phyloP scores from a whole-genome alignment of 495 filamentous ascomycete genomes.

The Platismatia glauca region DNA sequence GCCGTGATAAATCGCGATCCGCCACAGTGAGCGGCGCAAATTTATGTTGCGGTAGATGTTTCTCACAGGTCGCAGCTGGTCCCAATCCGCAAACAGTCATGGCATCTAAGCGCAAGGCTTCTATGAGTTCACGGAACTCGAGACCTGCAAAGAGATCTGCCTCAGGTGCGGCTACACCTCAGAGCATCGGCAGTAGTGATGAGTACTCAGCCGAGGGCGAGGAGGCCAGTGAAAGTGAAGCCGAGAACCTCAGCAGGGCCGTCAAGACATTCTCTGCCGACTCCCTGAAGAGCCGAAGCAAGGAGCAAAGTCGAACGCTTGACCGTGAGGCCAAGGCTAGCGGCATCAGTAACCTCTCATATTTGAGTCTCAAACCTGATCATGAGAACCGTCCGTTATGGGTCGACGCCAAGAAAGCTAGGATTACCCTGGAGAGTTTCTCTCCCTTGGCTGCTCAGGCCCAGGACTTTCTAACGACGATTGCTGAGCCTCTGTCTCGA shows the following conservation, averaged over 20 bases:
- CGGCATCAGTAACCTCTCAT: slow-evolving; percentile 70
- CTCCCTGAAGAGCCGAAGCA: slow-evolving; percentile 36
- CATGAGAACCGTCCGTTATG: slow-evolving; percentile 82
- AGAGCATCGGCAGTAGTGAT: slow-evolving; percentile 58
- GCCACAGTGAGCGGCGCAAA: too few species aligned
- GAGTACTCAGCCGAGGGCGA: slow-evolving; percentile 62
- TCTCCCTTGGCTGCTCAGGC: slow-evolving; percentile 74
- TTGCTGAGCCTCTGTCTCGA: slow-evolving; percentile 85
- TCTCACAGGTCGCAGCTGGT: not conserved
- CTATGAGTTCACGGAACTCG: slow-evolving; percentile 44
- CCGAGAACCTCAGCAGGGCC: slow-evolving; percentile 47
- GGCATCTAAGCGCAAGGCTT: slow-evolving; percentile 73
- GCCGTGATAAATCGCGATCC: not conserved
- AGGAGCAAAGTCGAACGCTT: slow-evolving; percentile 32
- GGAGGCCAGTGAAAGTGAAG: slow-evolving; percentile 41
- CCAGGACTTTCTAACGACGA: slow-evolving; percentile 89
- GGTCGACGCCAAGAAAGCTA: slow-evolving; percentile 75
- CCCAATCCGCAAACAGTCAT: slow-evolving; percentile 33
- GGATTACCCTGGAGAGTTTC: slow-evolving; percentile 94
- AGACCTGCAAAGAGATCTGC: slow-evolving; percentile 57
- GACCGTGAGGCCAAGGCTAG: slow-evolving; percentile 41
- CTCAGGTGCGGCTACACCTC: slow-evolving; percentile 56
- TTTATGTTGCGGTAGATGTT: too few species aligned
- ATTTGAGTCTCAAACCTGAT: slow-evolving; percentile 73
- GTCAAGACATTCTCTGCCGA: slow-evolving; percentile 60